Conservation (phyloP, 75 land plant genomes). For the Pinus taeda region DNA sequence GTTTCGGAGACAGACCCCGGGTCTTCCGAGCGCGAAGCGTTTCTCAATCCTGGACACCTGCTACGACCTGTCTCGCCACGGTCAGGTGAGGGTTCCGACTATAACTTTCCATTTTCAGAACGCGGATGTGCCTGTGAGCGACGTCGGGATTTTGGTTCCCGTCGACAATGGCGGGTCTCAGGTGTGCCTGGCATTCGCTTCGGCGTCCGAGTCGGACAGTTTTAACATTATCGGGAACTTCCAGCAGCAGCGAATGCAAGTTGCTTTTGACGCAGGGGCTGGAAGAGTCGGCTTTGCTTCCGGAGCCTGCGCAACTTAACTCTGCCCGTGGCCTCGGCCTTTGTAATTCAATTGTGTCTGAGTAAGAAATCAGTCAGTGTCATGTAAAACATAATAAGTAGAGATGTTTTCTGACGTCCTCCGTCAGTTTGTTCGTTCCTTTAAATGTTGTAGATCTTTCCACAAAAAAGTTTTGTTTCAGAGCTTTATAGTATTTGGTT, state of each 20-base stretch:
- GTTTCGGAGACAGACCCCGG: conserved; percentile 17
- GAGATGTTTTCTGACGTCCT: too few relatives aligned
- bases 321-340: too few relatives aligned
- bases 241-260: conserved; percentile 33
- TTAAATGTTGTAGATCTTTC: too few relatives aligned
- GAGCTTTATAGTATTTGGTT: too few relatives aligned
- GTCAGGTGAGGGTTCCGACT: conserved; percentile 20
- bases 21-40: conserved; percentile 31
- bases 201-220: neutral
- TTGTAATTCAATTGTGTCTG: too few relatives aligned
- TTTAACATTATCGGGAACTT: conserved; percentile 36
- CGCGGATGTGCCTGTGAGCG: conserved; percentile 18
- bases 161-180: neutral
- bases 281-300: conserved; percentile 20
- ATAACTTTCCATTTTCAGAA: conserved; percentile 20
- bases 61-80: conserved; percentile 23
- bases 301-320: neutral
- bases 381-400: too few relatives aligned
- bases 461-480: too few relatives aligned
- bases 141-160: conserved; percentile 17
- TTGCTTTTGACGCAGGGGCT: conserved; percentile 15
- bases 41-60: conserved; percentile 72
- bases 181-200: conserved; percentile 72
- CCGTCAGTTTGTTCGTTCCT: too few relatives aligned
- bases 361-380: too few relatives aligned